Evolutionary conservation across 1,284 basidiomycete genomes (phyloP), one percentile per base, ranked within the genome.

Genomic region (Termitomyces sp.): DNA sequence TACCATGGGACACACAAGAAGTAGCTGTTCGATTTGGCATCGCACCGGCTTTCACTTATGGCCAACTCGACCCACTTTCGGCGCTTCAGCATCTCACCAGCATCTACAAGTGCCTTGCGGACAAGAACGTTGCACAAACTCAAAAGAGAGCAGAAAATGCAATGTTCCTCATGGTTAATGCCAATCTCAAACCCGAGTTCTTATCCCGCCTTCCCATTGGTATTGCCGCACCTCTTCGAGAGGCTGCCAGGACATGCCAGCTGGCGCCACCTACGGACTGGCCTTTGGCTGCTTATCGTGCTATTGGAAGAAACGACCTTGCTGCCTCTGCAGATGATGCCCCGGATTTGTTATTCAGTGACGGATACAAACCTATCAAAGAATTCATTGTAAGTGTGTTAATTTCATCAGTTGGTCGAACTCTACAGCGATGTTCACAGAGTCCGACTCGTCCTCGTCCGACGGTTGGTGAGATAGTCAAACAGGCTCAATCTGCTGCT

Each of bases 201-300:
- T 63, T 81, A 69, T 67, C 78, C 60, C 61, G 71, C 19, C 65
- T 91, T n/a, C 83, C 91, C 1, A 67, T 91, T 5, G 90, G 89
- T 0, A 70, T 96, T 14, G 81, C 86, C 1, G 73, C 91, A 7
- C 93, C 94, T 0, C 71, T 97, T 4, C 73, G 84, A 49, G 95
- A 98, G 67, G 90, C 89, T 5, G 74, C 91, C 21, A 74, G 92
- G 49, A 84, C 86, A 9, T 91, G 88, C 60, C 93, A 95, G 62
- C 68, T 88, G 11, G 78, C 83, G 0, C 91, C 94, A 1, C 83
- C 86, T 0, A 74, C 76, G 5, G 78, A 85, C 53, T 93, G 90
- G 88, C 75, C 82, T 0, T 64, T 81, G 6, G 77, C 77, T 7
- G 83, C 87, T 39, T 97, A 93, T 65, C 72, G 77, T 11, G 77